Evolutionary conservation across 495 filamentous ascomycete genomes (phyloP), one percentile per base, ranked within the genome.

Genomic region (Talaromyces proteolyticus): DNA sequence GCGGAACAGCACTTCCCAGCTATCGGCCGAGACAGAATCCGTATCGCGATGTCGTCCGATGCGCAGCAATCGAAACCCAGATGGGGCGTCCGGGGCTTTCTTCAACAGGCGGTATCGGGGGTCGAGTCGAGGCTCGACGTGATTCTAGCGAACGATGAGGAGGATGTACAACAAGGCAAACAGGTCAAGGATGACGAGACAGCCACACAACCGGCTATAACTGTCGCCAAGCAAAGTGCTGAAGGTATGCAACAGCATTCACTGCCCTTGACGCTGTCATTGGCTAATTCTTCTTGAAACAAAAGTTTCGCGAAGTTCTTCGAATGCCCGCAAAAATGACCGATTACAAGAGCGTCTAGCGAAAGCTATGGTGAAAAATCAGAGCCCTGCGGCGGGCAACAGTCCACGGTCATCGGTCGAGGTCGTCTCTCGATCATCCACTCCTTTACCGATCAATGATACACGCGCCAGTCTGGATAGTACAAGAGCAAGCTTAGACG

Each of bases 51-150:
- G 72, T 55, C 70, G 38, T 70, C 73, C 36, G 64, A 66, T 42
- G 44, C 59, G 4, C 66, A 65, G 26, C 22, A 57, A 8, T 18
- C 57, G 12, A 73, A 68, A 49, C 46, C 59, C n/a, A 72, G 65
- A 66, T 76, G 70, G 68, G 70, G 69, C 19, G 61, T 74, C 39
- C 88, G 91, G 19, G 87, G 84, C 23, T 88, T 98, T 59, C 74
- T 99, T 42, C 86, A 88, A 52, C 89, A 95, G 63, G 91, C 92
- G 47, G 89, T 96, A 45, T 90, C 91, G 22, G 89, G 90, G 36
- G 86, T 99, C 42, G 93, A 99, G 68, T 94, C 91, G 51, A 82
- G 88, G 42, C 75, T 99, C 37, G 93, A 99, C 64, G 88, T 79
- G 42, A 96, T 99, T 47, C 75, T 99, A 51, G 84, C 91, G 51